phyloP scores from a whole-genome alignment of 768 basidiomycete genomes.

The Butyriboletus loyo region DNA sequence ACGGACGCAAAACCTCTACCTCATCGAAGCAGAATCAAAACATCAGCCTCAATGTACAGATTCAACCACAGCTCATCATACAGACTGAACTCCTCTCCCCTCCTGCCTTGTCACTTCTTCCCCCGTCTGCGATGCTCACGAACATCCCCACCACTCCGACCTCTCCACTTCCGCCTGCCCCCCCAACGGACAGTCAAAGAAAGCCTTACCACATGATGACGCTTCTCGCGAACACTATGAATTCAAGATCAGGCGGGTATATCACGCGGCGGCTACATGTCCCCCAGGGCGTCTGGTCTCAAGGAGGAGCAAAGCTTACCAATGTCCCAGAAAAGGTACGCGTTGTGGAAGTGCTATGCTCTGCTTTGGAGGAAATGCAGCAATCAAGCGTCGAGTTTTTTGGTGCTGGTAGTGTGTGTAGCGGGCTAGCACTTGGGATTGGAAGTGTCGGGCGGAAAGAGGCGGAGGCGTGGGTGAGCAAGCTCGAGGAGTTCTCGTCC shows the following conservation, averaged over 20 bases:
- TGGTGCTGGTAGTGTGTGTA: constrained; percentile 76
- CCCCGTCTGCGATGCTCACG: constrained; percentile 44
- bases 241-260: constrained; percentile 78
- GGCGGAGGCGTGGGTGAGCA: constrained; percentile 72
- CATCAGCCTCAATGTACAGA: constrained; percentile 40
- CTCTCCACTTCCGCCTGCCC: constrained; percentile 71
- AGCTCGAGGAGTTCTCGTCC: constrained; percentile 76
- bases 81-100: constrained; percentile 51
- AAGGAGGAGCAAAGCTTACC: constrained; percentile 80
- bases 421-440: constrained; percentile 69
- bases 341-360: constrained; percentile 74
- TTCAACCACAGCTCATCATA: constrained; percentile 47
- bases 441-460: constrained; percentile 74
- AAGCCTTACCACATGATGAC: constrained; percentile 92
- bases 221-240: constrained; percentile 76
- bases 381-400: constrained; percentile 68
- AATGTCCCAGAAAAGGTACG: constrained; percentile 84
- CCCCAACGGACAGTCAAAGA: constrained; percentile 69
- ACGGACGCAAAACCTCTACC: constrained; percentile 58
- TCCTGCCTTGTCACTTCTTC: constrained; percentile 38
- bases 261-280: constrained; percentile 84
- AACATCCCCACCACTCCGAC: constrained; percentile 71
- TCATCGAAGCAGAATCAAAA: constrained; percentile 57
- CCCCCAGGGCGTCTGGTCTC: constrained; percentile 88
- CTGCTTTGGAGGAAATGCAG: constrained; percentile 78